A percentile compares a stretch with the other conserved stretches of the same genome.
Conservation (phyloP, 1,284 basidiomycete species). For the Pyrrhoderma lamaoense region DNA sequence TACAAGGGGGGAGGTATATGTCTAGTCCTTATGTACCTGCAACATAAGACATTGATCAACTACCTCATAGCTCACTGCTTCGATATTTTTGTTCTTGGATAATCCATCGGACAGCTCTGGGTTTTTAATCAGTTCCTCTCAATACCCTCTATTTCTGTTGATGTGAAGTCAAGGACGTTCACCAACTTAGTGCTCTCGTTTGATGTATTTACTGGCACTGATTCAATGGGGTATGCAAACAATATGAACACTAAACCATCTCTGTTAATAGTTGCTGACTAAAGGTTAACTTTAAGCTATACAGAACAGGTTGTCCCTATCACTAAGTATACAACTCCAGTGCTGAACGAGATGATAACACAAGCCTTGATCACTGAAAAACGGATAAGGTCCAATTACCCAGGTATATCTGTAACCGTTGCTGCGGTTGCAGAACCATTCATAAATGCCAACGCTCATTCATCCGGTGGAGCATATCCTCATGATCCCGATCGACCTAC, state of each 20-base stretch:
- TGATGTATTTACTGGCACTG: not conserved
- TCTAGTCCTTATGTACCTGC: no score
- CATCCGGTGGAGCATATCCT: slow-evolving; percentile 13
- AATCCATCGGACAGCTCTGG: no score
- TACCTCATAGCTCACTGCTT: no score
- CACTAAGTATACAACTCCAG: slow-evolving; percentile 1
- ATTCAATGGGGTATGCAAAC: slow-evolving; percentile 10
- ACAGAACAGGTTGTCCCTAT: slow-evolving; percentile 4
- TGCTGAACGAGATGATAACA: slow-evolving; percentile 2
- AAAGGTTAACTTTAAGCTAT: not conserved
- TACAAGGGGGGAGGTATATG: not conserved
- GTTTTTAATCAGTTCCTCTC: no score
- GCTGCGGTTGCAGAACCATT: slow-evolving; percentile 2
- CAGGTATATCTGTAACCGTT: not conserved
- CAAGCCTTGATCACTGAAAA: no score
- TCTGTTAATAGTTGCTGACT: no score
- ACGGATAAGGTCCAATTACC: slow-evolving; percentile 1
- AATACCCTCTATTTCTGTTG: no score
- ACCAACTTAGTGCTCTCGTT: no score
- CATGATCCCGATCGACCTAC: slow-evolving; percentile 1
- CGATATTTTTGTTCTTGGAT: no score
- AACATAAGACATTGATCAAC: no score
- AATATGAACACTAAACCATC: no score
- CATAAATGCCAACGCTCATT: slow-evolving; percentile 9
- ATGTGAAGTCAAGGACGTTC: no score